Conservation (phyloP, 805 yeast species). For the Cyberlindnera petersonii region DNA sequence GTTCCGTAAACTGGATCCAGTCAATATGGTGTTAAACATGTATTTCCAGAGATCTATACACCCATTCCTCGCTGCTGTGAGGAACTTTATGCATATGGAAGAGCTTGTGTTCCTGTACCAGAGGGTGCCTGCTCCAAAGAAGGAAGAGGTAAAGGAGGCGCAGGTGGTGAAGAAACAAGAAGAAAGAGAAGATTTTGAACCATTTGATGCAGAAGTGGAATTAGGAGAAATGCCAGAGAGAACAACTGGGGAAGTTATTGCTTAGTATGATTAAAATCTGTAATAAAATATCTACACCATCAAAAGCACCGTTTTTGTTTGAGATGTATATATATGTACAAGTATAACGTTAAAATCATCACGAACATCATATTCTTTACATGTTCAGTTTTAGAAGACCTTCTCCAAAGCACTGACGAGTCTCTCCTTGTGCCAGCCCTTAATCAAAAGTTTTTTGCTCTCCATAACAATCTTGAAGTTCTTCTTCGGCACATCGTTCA, state of each 20-base stretch:
- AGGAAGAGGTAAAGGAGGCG: too few relatives aligned
- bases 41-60: constrained; percentile 9
- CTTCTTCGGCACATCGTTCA: constrained; percentile 45
- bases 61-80: constrained; percentile 15
- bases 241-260: too few relatives aligned
- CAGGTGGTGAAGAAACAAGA: not conserved
- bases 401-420: constrained; percentile 16
- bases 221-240: not conserved
- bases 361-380: not conserved
- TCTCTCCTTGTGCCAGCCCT: constrained; percentile 24
- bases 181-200: not conserved
- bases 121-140: constrained; percentile 10
- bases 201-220: not conserved
- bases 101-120: constrained; percentile 17
- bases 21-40: constrained; percentile 5
- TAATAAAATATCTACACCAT: too few relatives aligned
- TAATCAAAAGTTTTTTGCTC: constrained; percentile 42
- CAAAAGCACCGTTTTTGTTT: too few relatives aligned
- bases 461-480: constrained; percentile 46
- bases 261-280: too few relatives aligned
- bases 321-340: constrained; percentile 4
- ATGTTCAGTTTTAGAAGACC: constrained; percentile 12
- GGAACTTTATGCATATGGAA: constrained; percentile 13
- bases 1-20: constrained; percentile 11
- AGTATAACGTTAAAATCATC: not conserved